Conservation (phyloP, 768 basidiomycete species). For the Macrolepiota fuliginosa region DNA sequence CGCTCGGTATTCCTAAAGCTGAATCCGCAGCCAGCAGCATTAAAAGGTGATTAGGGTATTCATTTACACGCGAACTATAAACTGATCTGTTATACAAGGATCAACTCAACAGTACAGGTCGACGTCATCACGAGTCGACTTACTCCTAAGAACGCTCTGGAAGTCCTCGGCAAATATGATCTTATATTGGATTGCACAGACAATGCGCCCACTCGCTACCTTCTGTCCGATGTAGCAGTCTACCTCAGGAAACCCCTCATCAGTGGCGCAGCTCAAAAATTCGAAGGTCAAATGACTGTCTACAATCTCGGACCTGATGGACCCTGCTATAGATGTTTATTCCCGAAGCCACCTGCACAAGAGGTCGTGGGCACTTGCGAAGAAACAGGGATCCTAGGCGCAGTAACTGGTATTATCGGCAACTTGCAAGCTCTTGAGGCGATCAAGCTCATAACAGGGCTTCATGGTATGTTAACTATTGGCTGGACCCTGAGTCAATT, state of each 20-base stretch:
- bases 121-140: constrained; percentile 55
- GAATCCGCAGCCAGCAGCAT: constrained; percentile 76
- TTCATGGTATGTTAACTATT: constrained; percentile 47
- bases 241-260: constrained; percentile 78
- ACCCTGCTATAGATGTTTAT: constrained; percentile 94
- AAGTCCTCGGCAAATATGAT: constrained; percentile 60
- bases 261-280: constrained; percentile 88
- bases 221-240: constrained; percentile 86
- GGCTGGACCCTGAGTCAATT: background rate
- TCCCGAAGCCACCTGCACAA: constrained; percentile 73
- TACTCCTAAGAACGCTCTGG: constrained; percentile 59
- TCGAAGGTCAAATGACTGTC: constrained; percentile 76
- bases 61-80: background rate
- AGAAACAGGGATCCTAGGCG: constrained; percentile 86
- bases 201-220: constrained; percentile 88
- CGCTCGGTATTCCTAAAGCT: constrained; percentile 77
- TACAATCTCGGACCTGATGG: constrained; percentile 70
- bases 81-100: constrained; percentile 38
- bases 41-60: constrained; percentile 42
- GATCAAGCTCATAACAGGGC: constrained; percentile 71
- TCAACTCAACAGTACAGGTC: constrained; percentile 70
- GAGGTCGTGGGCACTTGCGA: constrained; percentile 75
- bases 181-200: constrained; percentile 94
- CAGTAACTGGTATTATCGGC: constrained; percentile 87
- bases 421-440: constrained; percentile 87